These are phyloP conservation scores for Cicer bijugum DNA, from an alignment of 306 rosid species.

Conservation along the genomic window DNA sequence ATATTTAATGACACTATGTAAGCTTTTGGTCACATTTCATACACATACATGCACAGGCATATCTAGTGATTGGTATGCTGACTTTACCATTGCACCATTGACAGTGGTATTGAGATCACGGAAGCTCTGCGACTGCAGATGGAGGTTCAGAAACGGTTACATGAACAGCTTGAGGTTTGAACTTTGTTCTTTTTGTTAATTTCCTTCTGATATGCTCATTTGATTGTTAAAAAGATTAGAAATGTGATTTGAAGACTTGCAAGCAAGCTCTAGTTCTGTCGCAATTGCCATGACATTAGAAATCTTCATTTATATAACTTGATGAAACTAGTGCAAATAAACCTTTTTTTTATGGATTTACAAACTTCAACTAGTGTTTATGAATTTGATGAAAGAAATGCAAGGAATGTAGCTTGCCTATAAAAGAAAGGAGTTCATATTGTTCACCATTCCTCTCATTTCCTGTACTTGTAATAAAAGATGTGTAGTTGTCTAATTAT, in stretches of 20 bases:
- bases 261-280: constrained; percentile 41
- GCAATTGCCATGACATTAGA: constrained; percentile 31
- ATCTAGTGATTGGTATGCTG: constrained; percentile 36
- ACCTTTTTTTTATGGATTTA: constrained; percentile 20
- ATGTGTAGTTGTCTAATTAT: background rate
- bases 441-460: constrained; percentile 1
- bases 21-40: constrained; percentile 32
- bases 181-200: constrained; percentile 36
- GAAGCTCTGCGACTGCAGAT: constrained; percentile 98
- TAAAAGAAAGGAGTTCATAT: constrained; percentile 17
- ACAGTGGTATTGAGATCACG: constrained; percentile 90
- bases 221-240: constrained; percentile 27
- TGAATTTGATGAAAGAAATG: constrained; percentile 35
- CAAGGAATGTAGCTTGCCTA: constrained; percentile 20
- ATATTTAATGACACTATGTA: constrained; percentile 30
- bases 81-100: constrained; percentile 40
- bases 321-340: constrained; percentile 17
- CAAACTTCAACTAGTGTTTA: constrained; percentile 20
- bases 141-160: constrained; percentile 98
- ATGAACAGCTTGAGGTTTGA: constrained; percentile 95
- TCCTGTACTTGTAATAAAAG: background rate
- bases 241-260: constrained; percentile 36
- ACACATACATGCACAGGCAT: constrained; percentile 8
- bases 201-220: constrained; percentile 38
- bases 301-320: constrained; percentile 30